Evolutionary conservation across 768 basidiomycete genomes (phyloP).

Genomic region (Mycena albidolilacea): DNA sequence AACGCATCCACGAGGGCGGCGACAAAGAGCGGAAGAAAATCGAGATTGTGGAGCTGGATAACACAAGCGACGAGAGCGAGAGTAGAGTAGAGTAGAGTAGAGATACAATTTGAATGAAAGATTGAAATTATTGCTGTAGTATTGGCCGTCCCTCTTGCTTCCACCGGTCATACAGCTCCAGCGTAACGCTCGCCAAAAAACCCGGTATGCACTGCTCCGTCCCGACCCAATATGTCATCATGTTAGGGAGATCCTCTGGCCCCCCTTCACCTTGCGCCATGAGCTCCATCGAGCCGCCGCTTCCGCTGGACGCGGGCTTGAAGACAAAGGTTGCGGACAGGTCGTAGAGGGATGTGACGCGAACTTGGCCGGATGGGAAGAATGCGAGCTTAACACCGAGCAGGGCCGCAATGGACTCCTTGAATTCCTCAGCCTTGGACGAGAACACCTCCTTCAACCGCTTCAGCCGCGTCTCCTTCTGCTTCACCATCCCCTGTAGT

Average conservation of each 20-base stretch:
- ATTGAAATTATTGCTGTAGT: neutral
- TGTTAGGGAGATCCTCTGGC: conserved; percentile 79
- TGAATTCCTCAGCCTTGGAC: conserved; percentile 91
- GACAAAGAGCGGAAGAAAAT: neutral
- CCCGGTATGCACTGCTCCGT: conserved; percentile 90
- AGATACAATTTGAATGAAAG: neutral
- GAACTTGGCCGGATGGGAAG: conserved; percentile 90
- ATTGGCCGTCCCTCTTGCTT: conserved; percentile 50
- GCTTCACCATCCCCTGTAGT: conserved; percentile 72
- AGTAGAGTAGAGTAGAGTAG: neutral
- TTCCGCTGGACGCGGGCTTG: conserved; percentile 65
- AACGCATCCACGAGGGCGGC: neutral
- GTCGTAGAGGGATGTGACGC: conserved; percentile 93
- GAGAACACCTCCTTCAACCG: conserved; percentile 89
- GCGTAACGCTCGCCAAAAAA: conserved; percentile 89
- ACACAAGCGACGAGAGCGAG: too few relatives aligned
- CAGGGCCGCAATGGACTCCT: conserved; percentile 90
- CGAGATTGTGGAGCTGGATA: conserved; percentile 9
- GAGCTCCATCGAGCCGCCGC: conserved; percentile 71
- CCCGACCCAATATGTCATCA: conserved; percentile 90
- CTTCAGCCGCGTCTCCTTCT: conserved; percentile 87
- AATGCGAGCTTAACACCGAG: conserved; percentile 94
- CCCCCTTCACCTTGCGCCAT: conserved; percentile 82
- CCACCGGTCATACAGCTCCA: conserved; percentile 89
- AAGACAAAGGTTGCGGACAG: conserved; percentile 91